A percentile compares a stretch with the other conserved stretches of the same genome.
These are phyloP conservation scores for Pyrrhoderma noxium DNA, from an alignment of 1,284 basidiomycete species.

Conservation along the genomic window DNA sequence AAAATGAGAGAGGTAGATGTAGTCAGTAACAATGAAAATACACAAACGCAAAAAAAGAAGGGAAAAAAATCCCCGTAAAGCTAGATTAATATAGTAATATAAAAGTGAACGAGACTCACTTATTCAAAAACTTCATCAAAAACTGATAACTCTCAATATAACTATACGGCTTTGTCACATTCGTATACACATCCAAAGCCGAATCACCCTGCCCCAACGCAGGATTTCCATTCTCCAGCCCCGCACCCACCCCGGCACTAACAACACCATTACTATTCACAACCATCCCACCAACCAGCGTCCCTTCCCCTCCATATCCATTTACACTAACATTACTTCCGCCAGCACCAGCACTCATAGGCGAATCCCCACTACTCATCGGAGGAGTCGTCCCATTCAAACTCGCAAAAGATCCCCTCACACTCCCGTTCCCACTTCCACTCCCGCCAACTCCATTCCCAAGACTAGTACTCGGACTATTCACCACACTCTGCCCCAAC, in stretches of 20 bases:
- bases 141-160: constrained; percentile 94
- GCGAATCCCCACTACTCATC: constrained; percentile 1
- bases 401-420: too few species aligned
- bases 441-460: too few species aligned
- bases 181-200: constrained; percentile 55
- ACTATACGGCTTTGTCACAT: constrained; percentile 77
- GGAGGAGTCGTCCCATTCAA: too few species aligned
- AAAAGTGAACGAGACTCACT: constrained; percentile 43
- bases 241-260: too few species aligned
- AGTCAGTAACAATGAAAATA: constrained; percentile 11
- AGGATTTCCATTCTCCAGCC: constrained; percentile 14
- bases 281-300: too few species aligned
- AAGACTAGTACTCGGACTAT: too few species aligned
- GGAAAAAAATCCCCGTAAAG: background rate
- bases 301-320: too few species aligned
- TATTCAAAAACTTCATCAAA: constrained; percentile 85
- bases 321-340: too few species aligned
- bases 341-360: background rate
- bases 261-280: too few species aligned
- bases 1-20: background rate
- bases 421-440: too few species aligned
- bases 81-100: background rate
- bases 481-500: too few species aligned
- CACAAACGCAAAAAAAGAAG: background rate
- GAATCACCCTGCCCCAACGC: constrained; percentile 19